Evolutionary conservation across 1,284 basidiomycete species (phyloP).

Genomic region (Fomes fomentarius): DNA sequence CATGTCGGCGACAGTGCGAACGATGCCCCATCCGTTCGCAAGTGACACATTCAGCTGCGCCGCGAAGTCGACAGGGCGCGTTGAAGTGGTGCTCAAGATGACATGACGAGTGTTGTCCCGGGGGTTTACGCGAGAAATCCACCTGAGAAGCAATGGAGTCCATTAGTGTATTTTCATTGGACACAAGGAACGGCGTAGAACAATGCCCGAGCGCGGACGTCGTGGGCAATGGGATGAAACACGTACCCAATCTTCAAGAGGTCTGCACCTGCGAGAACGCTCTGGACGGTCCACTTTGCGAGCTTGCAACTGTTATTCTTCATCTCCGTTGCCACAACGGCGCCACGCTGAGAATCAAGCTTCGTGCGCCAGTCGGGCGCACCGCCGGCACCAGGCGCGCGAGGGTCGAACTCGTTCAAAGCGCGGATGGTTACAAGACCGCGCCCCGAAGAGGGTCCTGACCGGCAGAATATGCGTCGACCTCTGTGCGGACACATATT

Average conservation of each 20-base stretch:
- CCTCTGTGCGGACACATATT: slow-evolving; percentile 94
- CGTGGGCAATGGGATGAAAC: background rate
- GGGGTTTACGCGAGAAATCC: slow-evolving; percentile 92
- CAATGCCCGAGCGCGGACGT: background rate
- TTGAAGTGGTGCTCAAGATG: slow-evolving; percentile 93
- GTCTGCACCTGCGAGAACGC: slow-evolving; percentile 94
- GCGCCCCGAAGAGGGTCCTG: slow-evolving; percentile 71
- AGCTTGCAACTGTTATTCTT: slow-evolving; percentile 99
- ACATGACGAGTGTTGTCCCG: slow-evolving; percentile 96
- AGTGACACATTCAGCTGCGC: slow-evolving; percentile 95
- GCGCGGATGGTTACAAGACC: slow-evolving; percentile 92
- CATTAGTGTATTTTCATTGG: background rate
- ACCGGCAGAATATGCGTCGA: slow-evolving; percentile 85
- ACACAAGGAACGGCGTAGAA: too few species aligned
- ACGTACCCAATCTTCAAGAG: slow-evolving; percentile 96
- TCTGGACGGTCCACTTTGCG: slow-evolving; percentile 97
- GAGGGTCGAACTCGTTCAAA: slow-evolving; percentile 97
- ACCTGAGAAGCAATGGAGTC: slow-evolving; percentile 47
- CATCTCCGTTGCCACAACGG: slow-evolving; percentile 99
- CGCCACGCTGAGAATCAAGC: slow-evolving; percentile 95
- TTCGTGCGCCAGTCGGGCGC: slow-evolving; percentile 98
- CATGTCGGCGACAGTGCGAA: slow-evolving; percentile 90
- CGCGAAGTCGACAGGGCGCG: slow-evolving; percentile 95
- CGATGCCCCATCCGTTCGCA: slow-evolving; percentile 98
- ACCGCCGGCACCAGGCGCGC: slow-evolving; percentile 87